Conservation (phyloP, 2,329 filamentous ascomycete species). For the Ceratocystiopsis sp. region DNA sequence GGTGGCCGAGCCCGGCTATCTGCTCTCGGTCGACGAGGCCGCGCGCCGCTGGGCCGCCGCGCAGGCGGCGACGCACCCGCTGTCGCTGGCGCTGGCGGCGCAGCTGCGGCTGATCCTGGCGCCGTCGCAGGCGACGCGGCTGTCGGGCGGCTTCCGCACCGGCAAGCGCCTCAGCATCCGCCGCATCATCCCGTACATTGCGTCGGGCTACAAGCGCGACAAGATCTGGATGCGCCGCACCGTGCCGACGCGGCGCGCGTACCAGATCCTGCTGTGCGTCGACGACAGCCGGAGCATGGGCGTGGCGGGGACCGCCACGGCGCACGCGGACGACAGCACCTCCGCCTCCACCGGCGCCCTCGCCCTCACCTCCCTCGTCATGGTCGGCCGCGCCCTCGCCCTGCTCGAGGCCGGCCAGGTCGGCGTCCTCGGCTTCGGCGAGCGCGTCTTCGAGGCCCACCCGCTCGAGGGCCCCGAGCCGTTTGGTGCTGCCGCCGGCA, state of each 20-base stretch:
- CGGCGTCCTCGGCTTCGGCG: slow-evolving; percentile 80
- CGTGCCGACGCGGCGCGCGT: slow-evolving; percentile 81
- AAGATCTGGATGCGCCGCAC: slow-evolving; percentile 99
- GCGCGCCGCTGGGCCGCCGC: slow-evolving; percentile 71
- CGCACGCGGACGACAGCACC: not conserved
- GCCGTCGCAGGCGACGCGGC: slow-evolving; percentile 86
- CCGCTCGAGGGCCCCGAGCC: slow-evolving; percentile 59
- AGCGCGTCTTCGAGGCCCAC: slow-evolving; percentile 69
- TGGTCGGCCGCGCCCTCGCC: slow-evolving; percentile 70
- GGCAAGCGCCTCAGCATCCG: slow-evolving; percentile 98
- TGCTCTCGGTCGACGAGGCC: slow-evolving; percentile 34
- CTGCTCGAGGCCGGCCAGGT: slow-evolving; percentile 94
- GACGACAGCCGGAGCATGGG: slow-evolving; percentile 94
- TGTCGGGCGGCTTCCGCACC: slow-evolving; percentile 90
- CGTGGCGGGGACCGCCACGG: slow-evolving; percentile 24
- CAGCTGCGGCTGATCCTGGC: slow-evolving; percentile 91
- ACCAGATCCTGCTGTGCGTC: slow-evolving; percentile 94
- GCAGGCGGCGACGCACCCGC: slow-evolving; percentile 66
- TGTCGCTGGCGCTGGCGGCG: slow-evolving; percentile 79
- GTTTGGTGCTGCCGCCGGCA: slow-evolving; percentile 40
- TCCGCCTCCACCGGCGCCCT: slow-evolving; percentile 35
- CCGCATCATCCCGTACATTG: slow-evolving; percentile 98
- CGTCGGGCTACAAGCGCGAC: slow-evolving; percentile 94
- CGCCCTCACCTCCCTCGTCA: slow-evolving; percentile 84
- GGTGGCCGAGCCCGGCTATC: slow-evolving; percentile 17